Percentiles rank a stretch among this genome's conserved stretches.
phyloP scores from a whole-genome alignment of 441 rosid genomes.

The Euphorbia corollata region DNA sequence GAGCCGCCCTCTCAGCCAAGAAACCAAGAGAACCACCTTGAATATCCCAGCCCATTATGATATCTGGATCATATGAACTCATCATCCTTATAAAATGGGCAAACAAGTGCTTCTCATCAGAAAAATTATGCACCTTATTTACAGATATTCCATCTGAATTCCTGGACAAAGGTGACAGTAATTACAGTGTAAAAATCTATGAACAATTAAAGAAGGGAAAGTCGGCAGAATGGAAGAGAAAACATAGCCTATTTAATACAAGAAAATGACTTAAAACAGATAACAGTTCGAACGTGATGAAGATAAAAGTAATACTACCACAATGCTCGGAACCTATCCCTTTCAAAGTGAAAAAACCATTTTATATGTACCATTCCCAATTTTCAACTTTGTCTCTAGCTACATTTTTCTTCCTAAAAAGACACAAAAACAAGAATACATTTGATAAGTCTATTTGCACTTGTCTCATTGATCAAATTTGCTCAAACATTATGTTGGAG shows the following conservation, averaged over 20 bases:
- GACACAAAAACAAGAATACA: neutral
- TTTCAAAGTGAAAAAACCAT: neutral
- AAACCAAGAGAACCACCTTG: conserved; percentile 93
- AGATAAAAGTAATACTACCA: neutral
- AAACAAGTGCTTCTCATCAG: conserved; percentile 66
- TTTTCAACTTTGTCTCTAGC: neutral
- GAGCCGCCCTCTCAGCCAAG: conserved; percentile 95
- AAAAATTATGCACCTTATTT: conserved; percentile 46
- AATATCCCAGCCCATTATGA: conserved; percentile 91
- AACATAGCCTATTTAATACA: neutral
- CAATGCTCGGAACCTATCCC: neutral
- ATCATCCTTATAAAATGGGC: conserved; percentile 46
- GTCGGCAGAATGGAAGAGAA: conserved; percentile 1
- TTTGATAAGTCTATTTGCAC: neutral
- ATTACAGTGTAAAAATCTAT: neutral
- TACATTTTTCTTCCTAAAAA: neutral
- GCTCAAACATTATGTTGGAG: neutral
- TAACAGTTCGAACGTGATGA: neutral
- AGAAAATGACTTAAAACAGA: neutral
- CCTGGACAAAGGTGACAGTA: conserved; percentile 33
- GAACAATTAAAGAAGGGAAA: conserved; percentile 9
- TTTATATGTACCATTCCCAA: neutral
- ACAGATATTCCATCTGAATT: conserved; percentile 65
- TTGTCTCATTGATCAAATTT: neutral
- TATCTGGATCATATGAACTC: conserved; percentile 68